These are phyloP conservation scores for Hygrophorus russula DNA, from an alignment of 768 basidiomycete genomes.

Conservation along the genomic window DNA sequence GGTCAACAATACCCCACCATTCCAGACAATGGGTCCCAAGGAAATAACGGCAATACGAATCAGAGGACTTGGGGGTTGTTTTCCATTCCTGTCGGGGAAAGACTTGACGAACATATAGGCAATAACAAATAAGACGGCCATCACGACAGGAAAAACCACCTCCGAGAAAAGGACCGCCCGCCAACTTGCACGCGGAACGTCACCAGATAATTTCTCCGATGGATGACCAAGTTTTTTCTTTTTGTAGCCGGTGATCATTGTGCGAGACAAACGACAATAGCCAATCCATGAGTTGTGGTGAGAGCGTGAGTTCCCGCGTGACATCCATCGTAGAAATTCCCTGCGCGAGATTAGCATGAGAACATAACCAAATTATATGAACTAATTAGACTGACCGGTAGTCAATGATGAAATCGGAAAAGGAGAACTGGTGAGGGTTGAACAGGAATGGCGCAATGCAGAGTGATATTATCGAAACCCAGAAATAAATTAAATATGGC, in stretches of 20 bases:
- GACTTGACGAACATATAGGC: slow-evolving; percentile 92
- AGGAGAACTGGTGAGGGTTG: slow-evolving; percentile 99
- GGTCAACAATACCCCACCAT: slow-evolving; percentile 76
- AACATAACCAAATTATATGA: neutral
- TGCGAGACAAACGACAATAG: slow-evolving; percentile 95
- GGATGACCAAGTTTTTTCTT: slow-evolving; percentile 95
- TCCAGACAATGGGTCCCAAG: slow-evolving; percentile 92
- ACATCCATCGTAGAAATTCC: slow-evolving; percentile 99
- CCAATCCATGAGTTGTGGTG: slow-evolving; percentile 99
- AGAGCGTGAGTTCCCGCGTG: slow-evolving; percentile 91
- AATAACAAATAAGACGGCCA: slow-evolving; percentile 79
- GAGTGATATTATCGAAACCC: slow-evolving; percentile 86
- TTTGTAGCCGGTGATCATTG: slow-evolving; percentile 99
- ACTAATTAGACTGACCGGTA: slow-evolving; percentile 47
- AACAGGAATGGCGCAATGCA: slow-evolving; percentile 96
- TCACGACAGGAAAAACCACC: slow-evolving; percentile 73
- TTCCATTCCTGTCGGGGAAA: slow-evolving; percentile 54
- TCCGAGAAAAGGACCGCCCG: slow-evolving; percentile 82
- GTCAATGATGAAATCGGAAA: slow-evolving; percentile 95
- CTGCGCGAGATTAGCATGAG: slow-evolving; percentile 27
- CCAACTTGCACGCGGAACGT: slow-evolving; percentile 91
- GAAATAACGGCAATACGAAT: slow-evolving; percentile 91
- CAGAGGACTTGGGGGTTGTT: slow-evolving; percentile 67
- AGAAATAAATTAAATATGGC: slow-evolving; percentile 93
- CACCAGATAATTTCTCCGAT: slow-evolving; percentile 92